Base-by-base conservation (phyloP, 345 rosid genomes). In the Triadica sebifera region DNA sequence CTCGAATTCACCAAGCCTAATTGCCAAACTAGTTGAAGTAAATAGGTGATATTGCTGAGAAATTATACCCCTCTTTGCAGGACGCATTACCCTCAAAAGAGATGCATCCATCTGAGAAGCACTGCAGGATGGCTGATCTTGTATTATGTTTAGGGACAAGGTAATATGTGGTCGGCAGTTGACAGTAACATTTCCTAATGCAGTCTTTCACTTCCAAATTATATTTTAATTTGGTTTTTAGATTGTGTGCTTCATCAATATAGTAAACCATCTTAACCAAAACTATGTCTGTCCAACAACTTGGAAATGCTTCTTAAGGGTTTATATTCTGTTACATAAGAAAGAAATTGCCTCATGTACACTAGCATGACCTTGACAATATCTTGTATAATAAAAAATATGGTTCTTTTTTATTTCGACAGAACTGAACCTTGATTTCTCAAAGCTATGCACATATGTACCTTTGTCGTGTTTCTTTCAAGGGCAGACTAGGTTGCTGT, bases 91-190 rank as follows among this genome's bases (percentile, higher is more conserved):
- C 98, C 49, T 61, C 81, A 29, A 88, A 86, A 75, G 99, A 95
- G 83, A 89, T 95, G 87, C 86, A 84, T 84, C 89, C 85, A 56
- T 96, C 98, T 12, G 98, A 95, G 83, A 88, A 89, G 78, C 91
- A 95, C 70, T 95, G 99, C 77, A 87, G 78, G 82, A 87, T 81
- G 87, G 97, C 94, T 81, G 99, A 95, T 85, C 85, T 93, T 72
- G 96, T 95, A 25, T 84, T 95, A 22, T 95, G 99, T 79, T 84
- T 95, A 75, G 99, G 98, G 64, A 95, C 99, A 69, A 93, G 98
- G 98, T 93, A 56, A 63, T 8, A 19, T 8, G 17, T 39, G 52
- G 24, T 47, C 37, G 37, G 15, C 41, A 49, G 29, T 59, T 67
- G 50, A 24, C 38, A 34, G 37, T 22, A 45, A 45, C 46, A 20